These are phyloP conservation scores for Pycnococcus provasolii DNA, from an alignment of 139 green algal species.

Conservation along the genomic window DNA sequence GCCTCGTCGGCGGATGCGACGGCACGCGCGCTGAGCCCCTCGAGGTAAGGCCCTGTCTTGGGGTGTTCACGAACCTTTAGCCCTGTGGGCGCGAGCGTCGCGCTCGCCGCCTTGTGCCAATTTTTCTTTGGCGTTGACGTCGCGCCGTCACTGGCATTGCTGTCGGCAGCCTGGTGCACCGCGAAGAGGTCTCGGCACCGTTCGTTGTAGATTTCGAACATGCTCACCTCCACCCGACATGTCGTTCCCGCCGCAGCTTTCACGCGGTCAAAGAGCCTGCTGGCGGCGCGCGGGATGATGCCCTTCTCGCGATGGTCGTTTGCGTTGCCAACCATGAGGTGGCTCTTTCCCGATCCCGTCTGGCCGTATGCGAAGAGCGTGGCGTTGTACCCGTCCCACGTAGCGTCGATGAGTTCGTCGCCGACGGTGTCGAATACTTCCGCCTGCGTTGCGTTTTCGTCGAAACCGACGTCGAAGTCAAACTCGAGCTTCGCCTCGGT, in stretches of 20 bases:
- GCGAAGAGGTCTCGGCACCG: slow-evolving; percentile 13
- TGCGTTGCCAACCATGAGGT: slow-evolving; percentile 10
- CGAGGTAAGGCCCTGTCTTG: slow-evolving; percentile 27
- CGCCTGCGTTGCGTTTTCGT: slow-evolving; percentile 3
- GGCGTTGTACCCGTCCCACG: slow-evolving; percentile 17
- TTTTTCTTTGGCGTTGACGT: too few relatives aligned
- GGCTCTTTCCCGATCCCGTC: slow-evolving; percentile 19
- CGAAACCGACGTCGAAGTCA: too few relatives aligned
- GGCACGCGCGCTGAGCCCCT: slow-evolving; percentile 11
- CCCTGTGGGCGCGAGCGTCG: background rate
- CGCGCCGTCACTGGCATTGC: background rate
- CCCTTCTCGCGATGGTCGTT: background rate
- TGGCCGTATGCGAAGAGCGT: slow-evolving; percentile 21
- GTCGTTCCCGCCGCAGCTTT: background rate
- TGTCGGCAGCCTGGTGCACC: background rate
- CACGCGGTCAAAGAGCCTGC: slow-evolving; percentile 2
- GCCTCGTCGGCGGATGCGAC: slow-evolving; percentile 17
- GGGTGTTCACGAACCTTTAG: slow-evolving; percentile 23
- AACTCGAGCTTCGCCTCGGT: too few relatives aligned
- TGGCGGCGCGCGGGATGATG: slow-evolving; percentile 1
- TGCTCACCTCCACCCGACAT: slow-evolving; percentile 15
- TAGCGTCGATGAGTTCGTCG: slow-evolving; percentile 3
- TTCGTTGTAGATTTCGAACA: slow-evolving; percentile 31
- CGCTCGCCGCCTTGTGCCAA: too few relatives aligned
- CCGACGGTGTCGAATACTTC: slow-evolving; percentile 13